Conservation (phyloP, 306 rosid species). For the Lupinus albus region DNA sequence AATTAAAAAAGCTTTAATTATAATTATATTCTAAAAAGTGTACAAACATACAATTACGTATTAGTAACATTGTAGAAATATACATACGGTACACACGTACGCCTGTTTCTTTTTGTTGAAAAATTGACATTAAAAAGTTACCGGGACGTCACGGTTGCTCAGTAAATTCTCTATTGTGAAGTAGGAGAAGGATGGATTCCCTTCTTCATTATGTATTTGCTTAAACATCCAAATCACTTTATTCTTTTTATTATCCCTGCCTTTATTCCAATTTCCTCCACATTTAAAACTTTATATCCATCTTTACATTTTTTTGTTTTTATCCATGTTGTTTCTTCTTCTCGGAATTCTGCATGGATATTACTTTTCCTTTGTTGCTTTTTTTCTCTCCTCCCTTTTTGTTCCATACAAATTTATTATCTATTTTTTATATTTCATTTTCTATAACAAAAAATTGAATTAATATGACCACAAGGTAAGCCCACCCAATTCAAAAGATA, state of each 20-base stretch:
- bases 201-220: slow-evolving; percentile 36
- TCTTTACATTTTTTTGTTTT: slow-evolving; percentile 62
- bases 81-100: too few relatives aligned
- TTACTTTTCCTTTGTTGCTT: slow-evolving; percentile 52
- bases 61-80: too few relatives aligned
- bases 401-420: too few relatives aligned
- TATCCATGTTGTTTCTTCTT: slow-evolving; percentile 62
- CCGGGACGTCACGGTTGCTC: slow-evolving; percentile 42
- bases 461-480: too few relatives aligned
- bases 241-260: slow-evolving; percentile 67
- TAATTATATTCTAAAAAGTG: too few relatives aligned
- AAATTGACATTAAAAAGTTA: too few relatives aligned
- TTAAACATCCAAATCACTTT: slow-evolving; percentile 45
- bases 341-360: slow-evolving; percentile 51
- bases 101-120: too few relatives aligned
- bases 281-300: slow-evolving; percentile 56
- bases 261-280: slow-evolving; percentile 63
- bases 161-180: slow-evolving; percentile 41
- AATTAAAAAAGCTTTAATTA: too few relatives aligned
- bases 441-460: too few relatives aligned
- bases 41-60: too few relatives aligned
- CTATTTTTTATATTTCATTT: too few relatives aligned
- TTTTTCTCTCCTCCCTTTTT: slow-evolving; percentile 46
- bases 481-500: too few relatives aligned
- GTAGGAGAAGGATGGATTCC: slow-evolving; percentile 45